Evolutionary conservation across 257 asterid genomes (phyloP).

Genomic region (Pogostemon cablin): DNA sequence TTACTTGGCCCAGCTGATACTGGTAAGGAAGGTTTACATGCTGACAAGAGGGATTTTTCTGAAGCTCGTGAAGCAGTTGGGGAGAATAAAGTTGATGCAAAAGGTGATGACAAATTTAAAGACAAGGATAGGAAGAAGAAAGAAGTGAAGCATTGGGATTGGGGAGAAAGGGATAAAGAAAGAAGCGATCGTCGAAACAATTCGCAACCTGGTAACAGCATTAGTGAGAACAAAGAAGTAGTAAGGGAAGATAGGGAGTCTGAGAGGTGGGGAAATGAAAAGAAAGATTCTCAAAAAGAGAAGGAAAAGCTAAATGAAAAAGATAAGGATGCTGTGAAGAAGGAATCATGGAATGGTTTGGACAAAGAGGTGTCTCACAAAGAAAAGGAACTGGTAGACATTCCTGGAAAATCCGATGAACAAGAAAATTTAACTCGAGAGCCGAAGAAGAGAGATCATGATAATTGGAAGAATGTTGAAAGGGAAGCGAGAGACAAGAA

Average conservation of each 20-base stretch:
- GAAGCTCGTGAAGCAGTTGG: slow-evolving; percentile 81
- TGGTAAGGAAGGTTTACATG: slow-evolving; percentile 58
- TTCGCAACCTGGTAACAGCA: slow-evolving; percentile 56
- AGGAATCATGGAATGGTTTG: slow-evolving; percentile 67
- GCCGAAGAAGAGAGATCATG: slow-evolving; percentile 71
- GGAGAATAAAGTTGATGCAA: slow-evolving; percentile 76
- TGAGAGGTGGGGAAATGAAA: slow-evolving; percentile 79
- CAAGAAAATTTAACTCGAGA: slow-evolving; percentile 56
- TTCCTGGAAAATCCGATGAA: slow-evolving; percentile 61
- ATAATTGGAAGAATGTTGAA: slow-evolving; percentile 65
- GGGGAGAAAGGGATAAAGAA: slow-evolving; percentile 93
- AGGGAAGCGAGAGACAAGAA: slow-evolving; percentile 70
- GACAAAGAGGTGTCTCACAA: slow-evolving; percentile 63
- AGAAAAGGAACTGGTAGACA: slow-evolving; percentile 63
- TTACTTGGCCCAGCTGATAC: slow-evolving; percentile 59
- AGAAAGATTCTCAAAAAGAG: slow-evolving; percentile 67
- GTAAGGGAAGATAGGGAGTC: slow-evolving; percentile 75
- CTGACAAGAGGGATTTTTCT: slow-evolving; percentile 55
- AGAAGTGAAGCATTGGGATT: slow-evolving; percentile 87
- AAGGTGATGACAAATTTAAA: slow-evolving; percentile 79
- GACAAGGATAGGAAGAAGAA: slow-evolving; percentile 90
- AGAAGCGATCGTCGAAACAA: slow-evolving; percentile 69
- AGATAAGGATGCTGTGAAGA: slow-evolving; percentile 74
- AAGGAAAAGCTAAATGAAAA: slow-evolving; percentile 68
- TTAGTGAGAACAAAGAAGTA: slow-evolving; percentile 65